phyloP scores from a whole-genome alignment of 345 rosid genomes.

The Hibiscus tridactylites region DNA sequence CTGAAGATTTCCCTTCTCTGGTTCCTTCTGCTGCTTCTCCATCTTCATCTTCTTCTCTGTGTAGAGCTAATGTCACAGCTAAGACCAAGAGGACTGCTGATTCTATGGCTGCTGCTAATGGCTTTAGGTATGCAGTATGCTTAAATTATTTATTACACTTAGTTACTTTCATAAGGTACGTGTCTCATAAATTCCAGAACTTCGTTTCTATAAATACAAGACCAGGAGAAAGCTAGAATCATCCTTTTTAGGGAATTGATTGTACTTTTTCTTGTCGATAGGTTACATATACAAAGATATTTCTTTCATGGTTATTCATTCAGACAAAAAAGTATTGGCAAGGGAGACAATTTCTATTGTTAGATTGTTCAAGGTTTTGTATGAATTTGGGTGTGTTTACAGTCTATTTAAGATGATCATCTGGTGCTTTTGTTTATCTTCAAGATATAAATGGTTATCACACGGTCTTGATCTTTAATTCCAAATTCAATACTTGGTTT shows the following conservation, averaged over 20 bases:
- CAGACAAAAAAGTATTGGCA: not conserved
- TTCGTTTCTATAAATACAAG: not conserved
- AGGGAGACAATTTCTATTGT: not conserved
- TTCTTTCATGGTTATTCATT: not conserved
- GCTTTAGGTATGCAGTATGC: conserved; percentile 51
- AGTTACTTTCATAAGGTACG: conserved; percentile 29
- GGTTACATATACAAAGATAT: not conserved
- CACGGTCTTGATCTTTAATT: not conserved
- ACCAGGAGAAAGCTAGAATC: not conserved
- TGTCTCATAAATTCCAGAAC: not conserved
- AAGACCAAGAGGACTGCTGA: conserved; percentile 68
- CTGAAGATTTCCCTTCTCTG: conserved; percentile 39
- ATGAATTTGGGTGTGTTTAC: not conserved
- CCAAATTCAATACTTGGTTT: not conserved
- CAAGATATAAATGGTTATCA: not conserved
- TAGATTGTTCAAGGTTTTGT: not conserved
- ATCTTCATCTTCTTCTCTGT: conserved; percentile 38
- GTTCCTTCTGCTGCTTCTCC: conserved; percentile 20
- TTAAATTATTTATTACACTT: not conserved
- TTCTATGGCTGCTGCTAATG: conserved; percentile 41
- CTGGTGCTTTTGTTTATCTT: not conserved
- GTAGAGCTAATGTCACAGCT: conserved; percentile 39
- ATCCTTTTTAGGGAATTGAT: not conserved
- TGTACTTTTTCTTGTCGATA: not conserved
- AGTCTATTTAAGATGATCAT: not conserved